Evolutionary conservation across 2,329 filamentous ascomycete species (phyloP).

Genomic region (Paraconiothyrium sp.): DNA sequence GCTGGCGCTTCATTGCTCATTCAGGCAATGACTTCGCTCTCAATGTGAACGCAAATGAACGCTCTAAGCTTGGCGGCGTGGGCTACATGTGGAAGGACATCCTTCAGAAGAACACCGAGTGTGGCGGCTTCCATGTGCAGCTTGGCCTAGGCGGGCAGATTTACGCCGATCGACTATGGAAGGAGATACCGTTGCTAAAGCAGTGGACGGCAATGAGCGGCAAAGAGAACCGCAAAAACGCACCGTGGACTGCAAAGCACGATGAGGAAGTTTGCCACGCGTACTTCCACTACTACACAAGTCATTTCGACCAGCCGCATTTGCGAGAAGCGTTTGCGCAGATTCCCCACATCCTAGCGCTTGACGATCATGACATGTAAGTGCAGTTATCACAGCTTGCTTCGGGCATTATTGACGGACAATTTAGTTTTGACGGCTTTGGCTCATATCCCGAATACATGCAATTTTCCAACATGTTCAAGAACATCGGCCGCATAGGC

Average conservation of each 20-base stretch:
- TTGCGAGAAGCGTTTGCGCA: constrained; percentile 95
- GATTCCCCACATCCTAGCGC: constrained; percentile 90
- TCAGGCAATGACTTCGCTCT: constrained; percentile 96
- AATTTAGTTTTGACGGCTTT: constrained; percentile 86
- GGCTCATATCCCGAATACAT: constrained; percentile 98
- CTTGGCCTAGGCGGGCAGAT: constrained; percentile 93
- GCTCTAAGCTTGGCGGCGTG: constrained; percentile 84
- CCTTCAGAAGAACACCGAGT: constrained; percentile 95
- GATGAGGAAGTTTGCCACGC: constrained; percentile 96
- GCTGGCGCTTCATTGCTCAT: constrained; percentile 95
- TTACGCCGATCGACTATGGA: constrained; percentile 95
- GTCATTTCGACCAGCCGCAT: constrained; percentile 96
- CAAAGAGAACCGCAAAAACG: constrained; percentile 89
- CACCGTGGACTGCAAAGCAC: constrained; percentile 90
- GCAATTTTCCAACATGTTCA: constrained; percentile 97
- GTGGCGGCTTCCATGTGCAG: constrained; percentile 94
- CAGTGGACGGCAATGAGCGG: constrained; percentile 95
- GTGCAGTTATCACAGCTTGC: constrained; percentile 51
- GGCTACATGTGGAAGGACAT: constrained; percentile 99
- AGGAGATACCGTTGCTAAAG: constrained; percentile 89
- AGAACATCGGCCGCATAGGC: constrained; percentile 94
- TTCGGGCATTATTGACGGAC: constrained; percentile 18
- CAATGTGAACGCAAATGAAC: constrained; percentile 85
- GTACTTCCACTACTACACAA: constrained; percentile 99
- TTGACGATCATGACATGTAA: constrained; percentile 98